A percentile compares a stretch with the other conserved stretches of the same genome.
These are phyloP conservation scores for Microsporum canis DNA, from an alignment of 2,329 filamentous ascomycete species.

Conservation along the genomic window DNA sequence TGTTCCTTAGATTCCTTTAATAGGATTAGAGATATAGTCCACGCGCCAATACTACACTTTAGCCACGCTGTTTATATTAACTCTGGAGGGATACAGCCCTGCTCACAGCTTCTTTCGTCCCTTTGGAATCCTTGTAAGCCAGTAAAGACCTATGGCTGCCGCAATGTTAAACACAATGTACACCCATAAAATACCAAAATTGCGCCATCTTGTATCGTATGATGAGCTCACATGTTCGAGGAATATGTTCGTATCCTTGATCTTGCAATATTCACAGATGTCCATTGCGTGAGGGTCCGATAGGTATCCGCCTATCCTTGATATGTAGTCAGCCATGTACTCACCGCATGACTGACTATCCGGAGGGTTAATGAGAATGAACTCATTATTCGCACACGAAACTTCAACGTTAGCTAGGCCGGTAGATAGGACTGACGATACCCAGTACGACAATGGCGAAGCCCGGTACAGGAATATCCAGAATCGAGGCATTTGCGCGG, in stretches of 20 bases:
- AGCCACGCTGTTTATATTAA: neutral
- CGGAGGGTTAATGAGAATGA: slow-evolving; percentile 37
- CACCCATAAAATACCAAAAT: slow-evolving; percentile 58
- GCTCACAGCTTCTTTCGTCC: neutral
- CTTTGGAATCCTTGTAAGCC: slow-evolving; percentile 46
- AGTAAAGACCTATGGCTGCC: slow-evolving; percentile 51
- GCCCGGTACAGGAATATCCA: slow-evolving; percentile 68
- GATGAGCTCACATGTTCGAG: slow-evolving; percentile 31
- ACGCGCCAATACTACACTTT: no score
- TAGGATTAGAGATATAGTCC: no score
- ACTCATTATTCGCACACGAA: slow-evolving; percentile 25
- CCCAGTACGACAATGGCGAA: slow-evolving; percentile 53
- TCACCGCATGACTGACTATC: slow-evolving; percentile 49
- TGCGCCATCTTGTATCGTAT: slow-evolving; percentile 48
- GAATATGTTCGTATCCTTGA: slow-evolving; percentile 39
- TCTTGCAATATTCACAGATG: slow-evolving; percentile 40
- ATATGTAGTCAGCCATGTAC: slow-evolving; percentile 37
- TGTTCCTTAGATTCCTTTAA: no score
- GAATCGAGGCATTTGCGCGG: slow-evolving; percentile 51
- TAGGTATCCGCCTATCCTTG: slow-evolving; percentile 25
- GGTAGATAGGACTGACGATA: slow-evolving; percentile 28
- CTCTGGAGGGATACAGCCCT: neutral
- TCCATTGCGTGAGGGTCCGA: slow-evolving; percentile 23
- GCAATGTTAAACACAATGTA: slow-evolving; percentile 54
- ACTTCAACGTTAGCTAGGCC: slow-evolving; percentile 22